phyloP scores from a whole-genome alignment of 495 filamentous ascomycete species.

The Annulohypoxylon nitens region DNA sequence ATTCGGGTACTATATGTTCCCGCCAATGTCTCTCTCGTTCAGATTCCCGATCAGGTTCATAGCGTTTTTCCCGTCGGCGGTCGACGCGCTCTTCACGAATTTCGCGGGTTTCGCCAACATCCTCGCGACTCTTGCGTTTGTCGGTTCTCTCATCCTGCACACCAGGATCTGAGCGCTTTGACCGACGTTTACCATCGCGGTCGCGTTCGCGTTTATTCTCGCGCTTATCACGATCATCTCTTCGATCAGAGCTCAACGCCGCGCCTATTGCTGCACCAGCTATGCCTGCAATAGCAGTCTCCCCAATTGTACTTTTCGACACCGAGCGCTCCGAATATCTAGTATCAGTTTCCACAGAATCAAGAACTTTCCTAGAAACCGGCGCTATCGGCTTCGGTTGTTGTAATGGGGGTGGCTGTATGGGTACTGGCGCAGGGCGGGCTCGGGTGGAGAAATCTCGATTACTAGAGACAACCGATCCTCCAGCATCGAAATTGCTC shows the following conservation, averaged over 20 bases:
- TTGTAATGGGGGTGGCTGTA: slow-evolving; percentile 56
- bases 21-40: slow-evolving; percentile 34
- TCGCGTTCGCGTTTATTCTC: slow-evolving; percentile 3
- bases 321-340: slow-evolving; percentile 49
- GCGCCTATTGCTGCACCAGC: slow-evolving; percentile 62
- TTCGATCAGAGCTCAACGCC: slow-evolving; percentile 54
- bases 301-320: slow-evolving; percentile 56
- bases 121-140: slow-evolving; percentile 44
- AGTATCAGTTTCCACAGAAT: slow-evolving; percentile 53
- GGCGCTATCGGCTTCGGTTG: slow-evolving; percentile 61
- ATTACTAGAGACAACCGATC: slow-evolving; percentile 61
- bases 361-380: slow-evolving; percentile 58
- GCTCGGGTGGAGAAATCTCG: slow-evolving; percentile 41
- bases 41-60: slow-evolving; percentile 19
- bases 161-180: slow-evolving; percentile 34
- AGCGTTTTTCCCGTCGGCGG: slow-evolving; percentile 54
- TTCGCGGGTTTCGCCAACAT: slow-evolving; percentile 46
- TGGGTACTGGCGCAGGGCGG: slow-evolving; percentile 55
- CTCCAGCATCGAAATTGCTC: slow-evolving; percentile 66
- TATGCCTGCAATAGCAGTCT: slow-evolving; percentile 63
- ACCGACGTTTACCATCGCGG: slow-evolving; percentile 26
- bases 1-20: slow-evolving; percentile 36
- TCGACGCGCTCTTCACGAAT: slow-evolving; percentile 52
- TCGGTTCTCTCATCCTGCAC: slow-evolving; percentile 42
- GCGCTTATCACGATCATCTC: slow-evolving; percentile 31